A percentile compares a stretch with the other conserved stretches of the same genome.
phyloP scores from a whole-genome alignment of 345 rosid species.

The Aquilaria yunnanensis region DNA sequence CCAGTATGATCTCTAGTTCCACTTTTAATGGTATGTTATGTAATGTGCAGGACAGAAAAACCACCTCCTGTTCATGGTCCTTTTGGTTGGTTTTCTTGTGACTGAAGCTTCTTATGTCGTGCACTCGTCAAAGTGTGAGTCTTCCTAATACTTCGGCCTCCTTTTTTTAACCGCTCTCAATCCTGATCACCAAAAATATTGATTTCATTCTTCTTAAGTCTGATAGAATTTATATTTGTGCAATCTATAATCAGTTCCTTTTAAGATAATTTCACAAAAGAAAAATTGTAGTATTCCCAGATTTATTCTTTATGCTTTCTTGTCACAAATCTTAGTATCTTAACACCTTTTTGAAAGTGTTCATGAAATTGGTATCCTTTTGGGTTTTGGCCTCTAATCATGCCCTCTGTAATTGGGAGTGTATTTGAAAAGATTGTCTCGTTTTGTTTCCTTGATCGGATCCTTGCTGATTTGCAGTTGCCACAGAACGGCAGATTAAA shows the following conservation, averaged over 20 bases:
- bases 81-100: conserved; percentile 47
- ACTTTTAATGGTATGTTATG: not conserved
- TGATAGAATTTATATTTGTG: no score
- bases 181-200: conserved; percentile 1
- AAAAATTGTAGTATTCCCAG: not conserved
- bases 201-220: not conserved
- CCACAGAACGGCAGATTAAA: conserved; percentile 9
- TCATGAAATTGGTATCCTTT: no score
- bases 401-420: no score
- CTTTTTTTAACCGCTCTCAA: not conserved
- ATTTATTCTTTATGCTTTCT: not conserved
- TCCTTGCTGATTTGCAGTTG: conserved; percentile 19
- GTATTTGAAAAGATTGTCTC: no score
- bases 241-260: no score
- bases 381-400: no score
- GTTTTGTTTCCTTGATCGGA: not conserved
- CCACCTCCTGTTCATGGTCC: conserved; percentile 43
- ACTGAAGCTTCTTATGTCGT: conserved; percentile 45
- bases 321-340: not conserved
- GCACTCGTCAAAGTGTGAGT: conserved; percentile 41
- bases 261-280: not conserved
- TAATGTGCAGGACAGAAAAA: conserved; percentile 47
- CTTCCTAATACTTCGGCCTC: not conserved
- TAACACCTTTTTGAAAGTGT: no score
- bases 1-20: conserved; percentile 1